Conservation (phyloP, 2,329 filamentous ascomycete species). For the Tolypocladium ophioglossoides region DNA sequence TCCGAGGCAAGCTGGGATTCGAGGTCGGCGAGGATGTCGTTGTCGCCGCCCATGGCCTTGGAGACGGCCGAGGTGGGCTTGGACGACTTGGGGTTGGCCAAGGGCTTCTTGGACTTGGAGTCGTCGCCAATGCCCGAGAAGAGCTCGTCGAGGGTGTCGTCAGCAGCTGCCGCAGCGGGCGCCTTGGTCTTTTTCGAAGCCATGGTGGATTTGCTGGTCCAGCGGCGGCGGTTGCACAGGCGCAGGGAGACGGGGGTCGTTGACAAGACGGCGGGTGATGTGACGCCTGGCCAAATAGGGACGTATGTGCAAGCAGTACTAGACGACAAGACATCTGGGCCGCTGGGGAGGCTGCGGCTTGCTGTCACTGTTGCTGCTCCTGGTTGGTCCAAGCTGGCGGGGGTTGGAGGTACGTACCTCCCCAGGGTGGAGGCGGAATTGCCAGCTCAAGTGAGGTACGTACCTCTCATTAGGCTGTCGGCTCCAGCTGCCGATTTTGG, state of each 20-base stretch:
- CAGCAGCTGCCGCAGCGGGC: conserved; percentile 35
- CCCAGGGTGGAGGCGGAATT: not conserved
- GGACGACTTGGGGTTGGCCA: conserved; percentile 24
- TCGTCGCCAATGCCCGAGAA: conserved; percentile 52
- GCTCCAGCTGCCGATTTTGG: not conserved
- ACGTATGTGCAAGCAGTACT: not conserved
- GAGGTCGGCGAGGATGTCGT: conserved; percentile 80
- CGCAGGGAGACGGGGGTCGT: not conserved
- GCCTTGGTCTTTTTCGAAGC: conserved; percentile 50
- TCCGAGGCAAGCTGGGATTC: conserved; percentile 61
- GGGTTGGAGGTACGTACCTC: not conserved
- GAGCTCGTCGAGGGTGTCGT: conserved; percentile 56
- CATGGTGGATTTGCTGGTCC: conserved; percentile 29
- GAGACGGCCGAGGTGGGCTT: conserved; percentile 31
- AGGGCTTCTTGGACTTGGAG: conserved; percentile 35
- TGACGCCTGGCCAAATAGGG: not conserved
- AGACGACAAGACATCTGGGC: no score
- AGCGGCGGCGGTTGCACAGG: not conserved
- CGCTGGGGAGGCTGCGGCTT: not conserved
- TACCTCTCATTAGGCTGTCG: not conserved
- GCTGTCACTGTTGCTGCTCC: not conserved
- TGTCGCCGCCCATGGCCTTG: conserved; percentile 40
- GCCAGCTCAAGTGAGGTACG: not conserved
- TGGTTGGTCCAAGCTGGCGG: not conserved
- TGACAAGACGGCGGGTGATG: not conserved